Evolutionary conservation across 2,329 filamentous ascomycete species (phyloP).

Genomic region (Aspergillus oerlinghausenensis): DNA sequence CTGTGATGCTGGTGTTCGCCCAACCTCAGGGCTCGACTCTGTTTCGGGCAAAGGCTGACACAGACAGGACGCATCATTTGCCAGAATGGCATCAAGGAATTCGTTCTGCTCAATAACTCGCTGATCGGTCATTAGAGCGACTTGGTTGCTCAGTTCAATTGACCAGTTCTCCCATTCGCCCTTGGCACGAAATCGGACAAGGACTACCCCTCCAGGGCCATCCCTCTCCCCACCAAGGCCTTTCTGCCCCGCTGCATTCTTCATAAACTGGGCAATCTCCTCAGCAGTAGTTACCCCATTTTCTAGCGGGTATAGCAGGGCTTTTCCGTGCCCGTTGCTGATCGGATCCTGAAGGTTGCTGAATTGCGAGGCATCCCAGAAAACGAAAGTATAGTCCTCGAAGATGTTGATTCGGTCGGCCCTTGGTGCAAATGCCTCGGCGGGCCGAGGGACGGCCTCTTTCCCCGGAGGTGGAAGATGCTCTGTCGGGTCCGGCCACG

Average conservation of each 20-base stretch:
- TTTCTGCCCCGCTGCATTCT: slow-evolving; percentile 69
- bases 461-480: slow-evolving; percentile 70
- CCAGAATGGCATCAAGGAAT: slow-evolving; percentile 83
- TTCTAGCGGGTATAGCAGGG: slow-evolving; percentile 60
- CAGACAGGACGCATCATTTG: slow-evolving; percentile 69
- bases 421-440: slow-evolving; percentile 69
- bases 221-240: slow-evolving; percentile 59
- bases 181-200: slow-evolving; percentile 66
- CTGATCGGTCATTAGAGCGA: slow-evolving; percentile 71
- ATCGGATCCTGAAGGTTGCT: slow-evolving; percentile 71
- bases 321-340: slow-evolving; percentile 77
- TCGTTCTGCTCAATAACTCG: slow-evolving; percentile 84
- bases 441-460: slow-evolving; percentile 66
- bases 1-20: neutral
- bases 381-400: slow-evolving; percentile 82
- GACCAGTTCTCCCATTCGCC: slow-evolving; percentile 63
- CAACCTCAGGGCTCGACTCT: slow-evolving; percentile 28
- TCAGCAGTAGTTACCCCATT: slow-evolving; percentile 62
- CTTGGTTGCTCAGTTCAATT: slow-evolving; percentile 60
- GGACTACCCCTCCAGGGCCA: slow-evolving; percentile 65
- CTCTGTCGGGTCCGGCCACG: slow-evolving; percentile 71
- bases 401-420: slow-evolving; percentile 66
- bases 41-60: slow-evolving; percentile 59
- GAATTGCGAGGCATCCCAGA: slow-evolving; percentile 72
- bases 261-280: slow-evolving; percentile 75